Evolutionary conservation across 2,329 filamentous ascomycete genomes (phyloP).

Genomic region (Leptosphaerulina australis): DNA sequence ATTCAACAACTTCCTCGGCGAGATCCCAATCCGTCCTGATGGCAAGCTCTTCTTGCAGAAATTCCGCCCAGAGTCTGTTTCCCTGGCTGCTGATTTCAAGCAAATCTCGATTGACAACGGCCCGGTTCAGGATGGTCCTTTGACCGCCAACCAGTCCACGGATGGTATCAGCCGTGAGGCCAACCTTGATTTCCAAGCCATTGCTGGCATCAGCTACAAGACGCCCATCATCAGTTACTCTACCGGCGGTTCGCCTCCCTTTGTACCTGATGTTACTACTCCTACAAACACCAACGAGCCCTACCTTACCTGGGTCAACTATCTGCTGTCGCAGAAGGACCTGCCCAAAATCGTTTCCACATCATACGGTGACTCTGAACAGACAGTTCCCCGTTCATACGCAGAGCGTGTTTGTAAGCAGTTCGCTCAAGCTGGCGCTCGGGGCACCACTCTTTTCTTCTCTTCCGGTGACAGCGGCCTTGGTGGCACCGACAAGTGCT

Average conservation of each 20-base stretch:
- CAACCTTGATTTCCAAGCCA: slow-evolving; percentile 68
- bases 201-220: slow-evolving; percentile 61
- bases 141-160: slow-evolving; percentile 41
- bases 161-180: slow-evolving; percentile 59
- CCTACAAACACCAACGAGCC: slow-evolving; percentile 68
- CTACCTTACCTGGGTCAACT: slow-evolving; percentile 67
- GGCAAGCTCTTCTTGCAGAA: slow-evolving; percentile 61
- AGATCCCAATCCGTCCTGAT: slow-evolving; percentile 61
- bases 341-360: slow-evolving; percentile 68
- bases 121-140: slow-evolving; percentile 52
- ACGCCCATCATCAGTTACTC: slow-evolving; percentile 64
- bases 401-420: slow-evolving; percentile 66
- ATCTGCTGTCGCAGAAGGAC: slow-evolving; percentile 61
- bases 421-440: slow-evolving; percentile 69
- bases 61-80: slow-evolving; percentile 59
- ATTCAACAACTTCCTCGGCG: slow-evolving; percentile 58
- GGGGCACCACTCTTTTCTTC: slow-evolving; percentile 69
- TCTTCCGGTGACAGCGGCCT: slow-evolving; percentile 67
- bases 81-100: slow-evolving; percentile 61
- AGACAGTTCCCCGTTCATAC: slow-evolving; percentile 66
- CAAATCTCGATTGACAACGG: slow-evolving; percentile 64
- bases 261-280: slow-evolving; percentile 56
- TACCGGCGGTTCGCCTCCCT: slow-evolving; percentile 63
- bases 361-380: slow-evolving; percentile 71
- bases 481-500: slow-evolving; percentile 59